Evolutionary conservation across 1,284 basidiomycete genomes (phyloP).

Genomic region (Irpex sp.): DNA sequence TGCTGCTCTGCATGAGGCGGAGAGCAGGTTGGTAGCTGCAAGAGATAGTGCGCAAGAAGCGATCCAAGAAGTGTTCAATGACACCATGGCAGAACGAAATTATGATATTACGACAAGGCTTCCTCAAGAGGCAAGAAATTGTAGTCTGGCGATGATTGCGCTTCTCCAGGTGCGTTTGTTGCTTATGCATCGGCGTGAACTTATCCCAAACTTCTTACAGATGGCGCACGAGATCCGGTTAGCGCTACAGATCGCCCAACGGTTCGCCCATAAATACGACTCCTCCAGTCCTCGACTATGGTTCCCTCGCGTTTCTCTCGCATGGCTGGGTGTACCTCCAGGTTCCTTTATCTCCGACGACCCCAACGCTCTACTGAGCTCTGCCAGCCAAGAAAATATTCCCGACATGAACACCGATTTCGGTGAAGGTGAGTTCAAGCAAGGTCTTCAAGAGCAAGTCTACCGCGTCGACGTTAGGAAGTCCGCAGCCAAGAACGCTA

Average conservation of each 20-base stretch:
- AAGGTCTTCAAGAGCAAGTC: slow-evolving; percentile 20
- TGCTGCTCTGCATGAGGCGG: slow-evolving; percentile 24
- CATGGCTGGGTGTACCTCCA: slow-evolving; percentile 47
- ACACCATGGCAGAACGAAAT: slow-evolving; percentile 26
- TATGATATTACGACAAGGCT: slow-evolving; percentile 23
- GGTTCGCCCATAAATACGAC: slow-evolving; percentile 32
- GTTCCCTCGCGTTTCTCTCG: slow-evolving; percentile 39
- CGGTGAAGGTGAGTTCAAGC: slow-evolving; percentile 9
- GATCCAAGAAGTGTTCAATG: slow-evolving; percentile 32
- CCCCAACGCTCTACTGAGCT: slow-evolving; percentile 12
- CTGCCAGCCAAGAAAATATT: neutral
- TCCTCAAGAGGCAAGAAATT: slow-evolving; percentile 31
- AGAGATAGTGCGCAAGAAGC: slow-evolving; percentile 30
- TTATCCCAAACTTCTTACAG: slow-evolving; percentile 20
- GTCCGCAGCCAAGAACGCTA: slow-evolving; percentile 6
- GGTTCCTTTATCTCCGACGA: slow-evolving; percentile 38
- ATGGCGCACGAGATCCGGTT: slow-evolving; percentile 41
- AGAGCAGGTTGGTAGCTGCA: slow-evolving; percentile 28
- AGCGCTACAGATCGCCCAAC: slow-evolving; percentile 34
- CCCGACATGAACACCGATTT: neutral
- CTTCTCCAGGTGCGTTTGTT: slow-evolving; percentile 36
- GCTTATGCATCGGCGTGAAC: neutral
- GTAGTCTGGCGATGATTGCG: slow-evolving; percentile 41
- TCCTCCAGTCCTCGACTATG: slow-evolving; percentile 36
- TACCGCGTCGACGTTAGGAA: slow-evolving; percentile 10